Conservation (phyloP, 176 grass and related monocot genomes). For the Aechmea fasciata region DNA sequence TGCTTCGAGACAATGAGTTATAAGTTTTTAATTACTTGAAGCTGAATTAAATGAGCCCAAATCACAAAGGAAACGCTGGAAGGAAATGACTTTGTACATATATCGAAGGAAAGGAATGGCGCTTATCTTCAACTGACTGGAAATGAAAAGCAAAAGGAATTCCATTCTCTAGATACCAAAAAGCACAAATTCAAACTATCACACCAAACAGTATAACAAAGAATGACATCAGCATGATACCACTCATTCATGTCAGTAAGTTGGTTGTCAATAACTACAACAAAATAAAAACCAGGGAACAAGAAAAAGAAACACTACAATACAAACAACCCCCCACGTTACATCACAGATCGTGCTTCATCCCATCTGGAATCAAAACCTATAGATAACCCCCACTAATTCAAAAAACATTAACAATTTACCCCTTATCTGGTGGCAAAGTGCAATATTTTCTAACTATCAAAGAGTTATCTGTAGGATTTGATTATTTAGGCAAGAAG, state of each 20-base stretch:
- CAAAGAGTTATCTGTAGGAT: not conserved
- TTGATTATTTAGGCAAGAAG: not conserved
- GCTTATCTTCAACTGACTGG: conserved; percentile 36
- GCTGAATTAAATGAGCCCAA: conserved; percentile 64
- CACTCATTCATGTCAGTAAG: not conserved
- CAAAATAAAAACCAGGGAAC: not conserved
- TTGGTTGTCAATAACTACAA: not conserved
- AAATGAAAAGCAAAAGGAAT: conserved; percentile 27
- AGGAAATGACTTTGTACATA: conserved; percentile 28
- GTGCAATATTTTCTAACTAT: not conserved
- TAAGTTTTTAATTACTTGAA: conserved; percentile 54
- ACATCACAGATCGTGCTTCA: no score
- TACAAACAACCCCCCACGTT: not conserved
- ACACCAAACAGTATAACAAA: conserved; percentile 3
- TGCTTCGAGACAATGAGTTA: conserved; percentile 93
- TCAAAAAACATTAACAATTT: no score
- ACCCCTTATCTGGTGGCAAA: not conserved
- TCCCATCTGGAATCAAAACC: no score
- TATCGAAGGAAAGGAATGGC: conserved; percentile 32
- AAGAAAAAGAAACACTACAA: not conserved
- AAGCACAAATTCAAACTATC: not conserved
- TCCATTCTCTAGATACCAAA: conserved; percentile 3
- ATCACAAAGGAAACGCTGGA: conserved; percentile 32
- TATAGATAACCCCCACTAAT: no score
- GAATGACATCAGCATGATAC: not conserved